phyloP scores from a whole-genome alignment of 1,139 yeast genomes.

The Diutina catenulata region DNA sequence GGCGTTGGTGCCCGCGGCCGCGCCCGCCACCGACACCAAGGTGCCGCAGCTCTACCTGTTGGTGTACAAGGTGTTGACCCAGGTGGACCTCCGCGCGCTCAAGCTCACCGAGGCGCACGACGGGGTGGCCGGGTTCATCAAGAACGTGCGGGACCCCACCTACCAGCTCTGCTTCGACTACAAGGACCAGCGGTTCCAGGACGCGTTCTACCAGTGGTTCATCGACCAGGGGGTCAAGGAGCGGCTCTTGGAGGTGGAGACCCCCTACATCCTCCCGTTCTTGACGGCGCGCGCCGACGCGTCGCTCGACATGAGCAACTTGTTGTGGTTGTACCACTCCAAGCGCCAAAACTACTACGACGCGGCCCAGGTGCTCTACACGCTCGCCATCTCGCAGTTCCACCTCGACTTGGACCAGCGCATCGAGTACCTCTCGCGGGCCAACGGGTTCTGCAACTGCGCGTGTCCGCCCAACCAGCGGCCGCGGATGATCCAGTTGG shows the following conservation, averaged over 20 bases:
- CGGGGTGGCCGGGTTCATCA: constrained; percentile 16
- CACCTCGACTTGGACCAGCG: constrained; percentile 58
- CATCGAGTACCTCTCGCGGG: constrained; percentile 82
- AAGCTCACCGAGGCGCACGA: constrained; percentile 33
- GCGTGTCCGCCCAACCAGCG: constrained; percentile 68
- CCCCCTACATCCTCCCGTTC: constrained; percentile 71
- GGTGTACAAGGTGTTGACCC: constrained; percentile 62
- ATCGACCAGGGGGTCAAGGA: constrained; percentile 68
- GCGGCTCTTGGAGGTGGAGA: constrained; percentile 64
- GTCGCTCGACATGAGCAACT: constrained; percentile 63
- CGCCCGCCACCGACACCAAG: constrained; percentile 18
- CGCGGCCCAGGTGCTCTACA: constrained; percentile 74
- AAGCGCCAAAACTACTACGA: constrained; percentile 67
- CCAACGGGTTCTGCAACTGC: constrained; percentile 86
- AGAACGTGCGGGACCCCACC: constrained; percentile 56
- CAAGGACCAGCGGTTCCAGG: constrained; percentile 76
- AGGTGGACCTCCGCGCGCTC: constrained; percentile 58
- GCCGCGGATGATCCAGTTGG: constrained; percentile 63
- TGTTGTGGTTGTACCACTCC: constrained; percentile 84
- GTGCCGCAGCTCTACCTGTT: constrained; percentile 50
- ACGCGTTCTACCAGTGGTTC: constrained; percentile 88
- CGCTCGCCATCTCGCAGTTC: constrained; percentile 66
- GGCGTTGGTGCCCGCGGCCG: constrained; percentile 5
- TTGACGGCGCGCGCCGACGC: constrained; percentile 61
- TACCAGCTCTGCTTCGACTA: constrained; percentile 66